Base-by-base conservation (phyloP, 208 protist genomes). In the Trypanosoma congolense region DNA sequence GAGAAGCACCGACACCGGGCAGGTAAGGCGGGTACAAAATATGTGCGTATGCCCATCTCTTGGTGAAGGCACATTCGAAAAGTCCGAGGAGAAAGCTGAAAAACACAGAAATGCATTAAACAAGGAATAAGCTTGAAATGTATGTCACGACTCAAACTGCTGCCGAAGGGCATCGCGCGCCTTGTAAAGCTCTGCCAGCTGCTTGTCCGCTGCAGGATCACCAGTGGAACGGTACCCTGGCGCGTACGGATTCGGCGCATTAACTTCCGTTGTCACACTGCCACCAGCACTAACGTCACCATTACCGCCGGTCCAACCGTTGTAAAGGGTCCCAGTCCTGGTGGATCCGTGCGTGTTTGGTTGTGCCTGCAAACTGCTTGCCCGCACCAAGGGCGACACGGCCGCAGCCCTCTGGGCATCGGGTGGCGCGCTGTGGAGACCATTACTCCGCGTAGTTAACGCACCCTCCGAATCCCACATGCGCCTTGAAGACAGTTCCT, bases 121-220 rank as follows among this genome's bases (percentile, higher is more conserved):
- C n/a, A n/a, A n/a, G n/a, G n/a, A n/a, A n/a, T n/a, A n/a, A n/a
- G n/a, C n/a, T n/a, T n/a, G n/a, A n/a, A n/a, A n/a, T n/a, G n/a
- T n/a, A n/a, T n/a, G n/a, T n/a, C n/a, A 61, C 14, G 55, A 61
- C 29, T 77, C 49, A 26, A 84, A 55, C 48, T 84, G 68, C 33
- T 67, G 47, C 1, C 82, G 76, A 76, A 93, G 80, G 8, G 73
- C 65, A 44, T 93, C 86, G 12, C 86, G 62, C 31, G 75, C 75
- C 44, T 62, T 75, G 60, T 93, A 93, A 9, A 93, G 58, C 44
- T 61, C 75, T 31, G 81, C 82, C 14, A 93, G 71, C 56, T 90
- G 74, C 36, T 75, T 80, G 56, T 93, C 86, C 1, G 86, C 86
- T 0, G 72, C 77, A 5, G 64, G 54, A 57, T 90, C 84, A 16